These are phyloP conservation scores for Pedinophyceae sp. DNA, from an alignment of 139 green algal genomes.

Conservation along the genomic window DNA sequence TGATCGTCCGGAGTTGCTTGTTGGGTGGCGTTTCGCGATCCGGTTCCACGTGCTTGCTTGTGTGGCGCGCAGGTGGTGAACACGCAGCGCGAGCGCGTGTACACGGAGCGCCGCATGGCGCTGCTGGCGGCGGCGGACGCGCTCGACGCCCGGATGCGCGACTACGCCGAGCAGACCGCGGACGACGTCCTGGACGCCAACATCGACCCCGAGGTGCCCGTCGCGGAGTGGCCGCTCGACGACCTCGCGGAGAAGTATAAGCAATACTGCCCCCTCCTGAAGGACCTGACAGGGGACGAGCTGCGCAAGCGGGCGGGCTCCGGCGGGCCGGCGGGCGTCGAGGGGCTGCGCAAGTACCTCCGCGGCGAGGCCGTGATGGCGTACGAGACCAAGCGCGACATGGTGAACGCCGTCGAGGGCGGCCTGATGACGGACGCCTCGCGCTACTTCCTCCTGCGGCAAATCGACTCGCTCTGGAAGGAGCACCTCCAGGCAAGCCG, in stretches of 20 bases:
- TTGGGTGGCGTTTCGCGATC: no score
- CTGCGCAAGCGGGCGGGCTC: slow-evolving; percentile 8
- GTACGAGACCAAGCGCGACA: slow-evolving; percentile 48
- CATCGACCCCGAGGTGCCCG: slow-evolving; percentile 38
- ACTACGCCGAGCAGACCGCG: slow-evolving; percentile 86
- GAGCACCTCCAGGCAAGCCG: slow-evolving; percentile 90
- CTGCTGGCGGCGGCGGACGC: slow-evolving; percentile 39
- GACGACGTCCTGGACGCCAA: slow-evolving; percentile 97
- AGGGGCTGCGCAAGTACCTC: slow-evolving; percentile 50
- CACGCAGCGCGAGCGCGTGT: slow-evolving; percentile 88
- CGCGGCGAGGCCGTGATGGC: slow-evolving; percentile 36
- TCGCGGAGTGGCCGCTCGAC: slow-evolving; percentile 69
- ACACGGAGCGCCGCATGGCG: slow-evolving; percentile 62
- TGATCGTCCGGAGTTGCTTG: no score
- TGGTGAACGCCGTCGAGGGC: slow-evolving; percentile 52
- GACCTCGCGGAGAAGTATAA: slow-evolving; percentile 70
- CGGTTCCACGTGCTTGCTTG: no score
- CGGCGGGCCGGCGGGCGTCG: slow-evolving; percentile 23
- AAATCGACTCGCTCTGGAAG: slow-evolving; percentile 96
- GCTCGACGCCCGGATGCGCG: slow-evolving; percentile 59
- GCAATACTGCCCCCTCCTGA: slow-evolving; percentile 87
- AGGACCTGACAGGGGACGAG: slow-evolving; percentile 35
- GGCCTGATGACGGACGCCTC: slow-evolving; percentile 72
- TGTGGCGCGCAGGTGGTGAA: slow-evolving; percentile 41
- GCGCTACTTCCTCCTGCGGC: slow-evolving; percentile 85